These are phyloP conservation scores for Nicotiana otophora DNA, from an alignment of 257 asterid species.

Conservation along the genomic window DNA sequence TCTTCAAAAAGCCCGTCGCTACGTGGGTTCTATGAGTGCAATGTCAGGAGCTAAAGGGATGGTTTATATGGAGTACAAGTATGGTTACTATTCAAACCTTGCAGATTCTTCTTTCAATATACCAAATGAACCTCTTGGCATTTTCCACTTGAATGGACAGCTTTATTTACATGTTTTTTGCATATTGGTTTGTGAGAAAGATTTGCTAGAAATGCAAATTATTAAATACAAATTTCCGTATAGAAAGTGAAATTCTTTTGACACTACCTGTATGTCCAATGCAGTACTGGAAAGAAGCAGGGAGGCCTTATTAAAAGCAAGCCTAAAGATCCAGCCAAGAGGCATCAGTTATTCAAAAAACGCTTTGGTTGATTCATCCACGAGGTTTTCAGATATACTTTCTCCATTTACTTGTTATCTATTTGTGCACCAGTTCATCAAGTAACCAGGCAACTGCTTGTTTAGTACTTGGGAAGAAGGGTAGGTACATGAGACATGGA, in stretches of 20 bases:
- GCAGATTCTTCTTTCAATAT: not conserved
- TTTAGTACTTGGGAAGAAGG: not conserved
- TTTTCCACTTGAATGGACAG: not conserved
- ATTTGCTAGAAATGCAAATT: not conserved
- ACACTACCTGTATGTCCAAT: not conserved
- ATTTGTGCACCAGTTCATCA: not conserved
- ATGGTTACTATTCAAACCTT: not conserved
- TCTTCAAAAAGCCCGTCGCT: slow-evolving; percentile 82
- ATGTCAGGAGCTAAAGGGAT: slow-evolving; percentile 94
- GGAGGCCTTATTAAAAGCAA: slow-evolving; percentile 63
- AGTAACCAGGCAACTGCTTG: not conserved
- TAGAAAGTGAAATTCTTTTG: not conserved
- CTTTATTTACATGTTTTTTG: not conserved
- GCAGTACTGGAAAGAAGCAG: slow-evolving; percentile 43
- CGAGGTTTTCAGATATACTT: not conserved
- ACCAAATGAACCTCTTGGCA: not conserved
- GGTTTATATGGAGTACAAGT: slow-evolving; percentile 92
- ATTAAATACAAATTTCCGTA: not conserved
- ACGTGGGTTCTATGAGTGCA: slow-evolving; percentile 65
- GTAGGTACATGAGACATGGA: not conserved
- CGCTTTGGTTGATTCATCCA: slow-evolving; percentile 47
- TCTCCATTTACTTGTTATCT: not conserved
- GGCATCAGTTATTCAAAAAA: slow-evolving; percentile 83
- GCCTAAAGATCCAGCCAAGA: slow-evolving; percentile 79
- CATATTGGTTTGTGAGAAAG: too few relatives aligned